These are phyloP conservation scores for Pseudogymnoascus sp. DNA, from an alignment of 2,329 filamentous ascomycete genomes.

Conservation along the genomic window DNA sequence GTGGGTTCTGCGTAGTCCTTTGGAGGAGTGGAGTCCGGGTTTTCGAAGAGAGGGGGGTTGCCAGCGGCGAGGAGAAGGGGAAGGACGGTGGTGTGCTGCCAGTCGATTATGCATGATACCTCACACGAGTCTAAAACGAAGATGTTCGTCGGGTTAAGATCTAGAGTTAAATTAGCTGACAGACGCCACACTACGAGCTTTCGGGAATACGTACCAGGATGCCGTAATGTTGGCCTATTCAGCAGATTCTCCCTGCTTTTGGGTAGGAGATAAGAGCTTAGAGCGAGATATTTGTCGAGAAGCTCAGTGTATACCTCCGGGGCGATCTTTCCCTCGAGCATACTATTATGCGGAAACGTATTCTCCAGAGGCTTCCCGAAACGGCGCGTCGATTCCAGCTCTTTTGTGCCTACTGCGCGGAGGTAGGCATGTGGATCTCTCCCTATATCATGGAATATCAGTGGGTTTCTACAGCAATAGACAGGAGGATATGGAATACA, in stretches of 20 bases:
- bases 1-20: slow-evolving; percentile 21
- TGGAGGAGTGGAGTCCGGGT: slow-evolving; percentile 28
- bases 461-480: not conserved
- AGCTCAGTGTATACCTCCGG: not conserved
- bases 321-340: not conserved
- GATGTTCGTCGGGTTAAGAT: slow-evolving; percentile 23
- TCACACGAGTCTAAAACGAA: slow-evolving; percentile 26
- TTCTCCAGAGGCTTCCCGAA: not conserved
- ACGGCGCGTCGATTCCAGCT: not conserved
- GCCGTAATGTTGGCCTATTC: slow-evolving; percentile 12
- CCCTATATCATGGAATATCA: not conserved
- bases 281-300: not conserved
- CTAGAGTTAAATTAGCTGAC: not conserved
- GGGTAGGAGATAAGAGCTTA: not conserved
- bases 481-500: not conserved
- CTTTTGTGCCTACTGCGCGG: not conserved
- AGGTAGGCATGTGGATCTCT: not conserved
- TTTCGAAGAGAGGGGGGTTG: slow-evolving; percentile 34
- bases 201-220: not conserved
- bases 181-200: not conserved
- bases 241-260: not conserved
- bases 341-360: not conserved
- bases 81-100: slow-evolving; percentile 33
- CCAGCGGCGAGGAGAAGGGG: slow-evolving; percentile 32
- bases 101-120: slow-evolving; percentile 35